Evolutionary conservation across 176 grass and related monocot species (phyloP).

Genomic region (Oropetium thomaeum): DNA sequence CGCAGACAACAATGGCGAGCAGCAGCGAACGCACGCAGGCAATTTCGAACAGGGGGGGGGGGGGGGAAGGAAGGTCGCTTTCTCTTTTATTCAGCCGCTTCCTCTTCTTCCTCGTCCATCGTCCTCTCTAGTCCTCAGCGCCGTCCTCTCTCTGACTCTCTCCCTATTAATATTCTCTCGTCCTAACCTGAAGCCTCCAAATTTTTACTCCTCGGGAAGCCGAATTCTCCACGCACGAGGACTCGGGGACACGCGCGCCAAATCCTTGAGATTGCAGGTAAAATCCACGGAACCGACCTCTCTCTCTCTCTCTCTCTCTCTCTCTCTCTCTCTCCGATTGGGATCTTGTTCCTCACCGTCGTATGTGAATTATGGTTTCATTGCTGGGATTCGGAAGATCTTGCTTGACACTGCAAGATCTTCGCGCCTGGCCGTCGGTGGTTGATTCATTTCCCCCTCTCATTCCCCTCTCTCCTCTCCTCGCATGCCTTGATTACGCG

Average conservation of each 20-base stretch:
- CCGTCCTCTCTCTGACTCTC: too few species aligned
- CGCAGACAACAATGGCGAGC: background rate
- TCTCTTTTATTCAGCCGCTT: background rate
- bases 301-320: background rate
- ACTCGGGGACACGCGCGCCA: background rate
- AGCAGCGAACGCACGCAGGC: background rate
- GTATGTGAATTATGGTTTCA: background rate
- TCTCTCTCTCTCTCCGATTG: background rate
- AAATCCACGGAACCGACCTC: background rate
- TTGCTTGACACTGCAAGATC: background rate
- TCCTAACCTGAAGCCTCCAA: background rate
- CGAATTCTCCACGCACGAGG: background rate
- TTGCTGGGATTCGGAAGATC: background rate
- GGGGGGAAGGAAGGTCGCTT: background rate
- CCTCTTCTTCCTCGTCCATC: background rate
- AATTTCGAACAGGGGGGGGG: background rate
- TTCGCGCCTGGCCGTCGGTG: background rate
- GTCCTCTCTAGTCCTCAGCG: too few species aligned
- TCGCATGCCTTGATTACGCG: background rate
- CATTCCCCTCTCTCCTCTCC: too few species aligned
- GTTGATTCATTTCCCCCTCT: background rate
- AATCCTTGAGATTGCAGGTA: constrained; percentile 18
- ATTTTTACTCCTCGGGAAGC: background rate
- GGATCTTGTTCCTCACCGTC: background rate
- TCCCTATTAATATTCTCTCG: constrained; percentile 28